Evolutionary conservation across 108 stramenopile species (phyloP).

Genomic region (Nitzschia sp.): DNA sequence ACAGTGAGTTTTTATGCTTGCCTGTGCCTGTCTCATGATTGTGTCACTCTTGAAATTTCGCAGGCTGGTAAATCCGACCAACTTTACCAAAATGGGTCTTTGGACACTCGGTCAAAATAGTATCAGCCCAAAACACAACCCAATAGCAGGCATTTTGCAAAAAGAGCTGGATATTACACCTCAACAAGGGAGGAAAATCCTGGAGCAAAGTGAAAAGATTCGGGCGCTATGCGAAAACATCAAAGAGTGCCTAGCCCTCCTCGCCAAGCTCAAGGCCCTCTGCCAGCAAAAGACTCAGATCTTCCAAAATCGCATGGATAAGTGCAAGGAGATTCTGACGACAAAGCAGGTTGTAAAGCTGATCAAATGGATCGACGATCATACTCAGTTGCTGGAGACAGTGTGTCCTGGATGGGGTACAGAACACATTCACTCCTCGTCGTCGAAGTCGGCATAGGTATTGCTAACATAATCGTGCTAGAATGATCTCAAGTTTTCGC

Average conservation of each 20-base stretch:
- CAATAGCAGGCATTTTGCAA: conserved; percentile 75
- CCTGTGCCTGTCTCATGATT: neutral
- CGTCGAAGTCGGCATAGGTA: neutral
- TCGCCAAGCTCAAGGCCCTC: conserved; percentile 51
- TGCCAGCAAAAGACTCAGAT: conserved; percentile 73
- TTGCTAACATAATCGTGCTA: neutral
- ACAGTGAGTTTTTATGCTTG: neutral
- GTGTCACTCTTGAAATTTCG: neutral
- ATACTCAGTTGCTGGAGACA: conserved; percentile 46
- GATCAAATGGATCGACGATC: conserved; percentile 74
- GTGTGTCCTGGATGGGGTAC: conserved; percentile 78
- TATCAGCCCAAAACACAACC: conserved; percentile 60
- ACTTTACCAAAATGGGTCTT: conserved; percentile 88
- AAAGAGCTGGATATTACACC: conserved; percentile 77
- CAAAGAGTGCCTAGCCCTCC: conserved; percentile 45
- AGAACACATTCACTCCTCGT: conserved; percentile 44
- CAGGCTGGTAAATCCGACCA: conserved; percentile 74
- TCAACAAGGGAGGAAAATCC: conserved; percentile 61
- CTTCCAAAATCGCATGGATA: conserved; percentile 78
- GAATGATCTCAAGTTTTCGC: neutral
- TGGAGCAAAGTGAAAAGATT: conserved; percentile 76
- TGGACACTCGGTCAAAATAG: conserved; percentile 86
- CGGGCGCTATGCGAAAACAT: conserved; percentile 61
- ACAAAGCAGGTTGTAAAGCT: conserved; percentile 78
- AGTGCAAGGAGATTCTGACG: conserved; percentile 73